A percentile compares a stretch with the other conserved stretches of the same genome.
phyloP scores from a whole-genome alignment of 2,329 filamentous ascomycete species.

The Diplodia corticola region DNA sequence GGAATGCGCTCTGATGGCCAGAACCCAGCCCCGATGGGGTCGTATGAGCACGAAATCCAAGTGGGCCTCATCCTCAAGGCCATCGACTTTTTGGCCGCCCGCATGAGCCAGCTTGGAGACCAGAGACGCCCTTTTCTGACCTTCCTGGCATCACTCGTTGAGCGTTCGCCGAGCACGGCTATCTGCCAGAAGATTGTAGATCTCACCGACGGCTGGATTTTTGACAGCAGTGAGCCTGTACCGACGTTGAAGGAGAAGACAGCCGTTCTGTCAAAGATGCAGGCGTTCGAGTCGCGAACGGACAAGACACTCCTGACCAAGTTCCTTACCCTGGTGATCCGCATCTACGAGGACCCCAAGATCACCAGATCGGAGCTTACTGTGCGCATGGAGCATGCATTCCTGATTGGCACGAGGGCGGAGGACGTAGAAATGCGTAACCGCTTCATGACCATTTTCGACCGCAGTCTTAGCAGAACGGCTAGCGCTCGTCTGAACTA shows the following conservation, averaged over 20 bases:
- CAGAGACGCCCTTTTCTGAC: conserved; percentile 91
- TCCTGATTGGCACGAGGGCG: conserved; percentile 90
- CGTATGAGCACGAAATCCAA: conserved; percentile 83
- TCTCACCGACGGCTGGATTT: conserved; percentile 96
- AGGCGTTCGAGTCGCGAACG: conserved; percentile 83
- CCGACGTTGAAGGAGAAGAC: conserved; percentile 99
- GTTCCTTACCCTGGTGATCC: conserved; percentile 93
- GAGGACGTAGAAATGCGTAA: conserved; percentile 96
- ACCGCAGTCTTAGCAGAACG: conserved; percentile 89
- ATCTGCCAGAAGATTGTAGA: conserved; percentile 90
- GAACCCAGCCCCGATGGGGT: conserved; percentile 60
- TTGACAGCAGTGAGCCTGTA: conserved; percentile 91
- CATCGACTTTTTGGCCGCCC: conserved; percentile 85
- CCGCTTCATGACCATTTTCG: conserved; percentile 94
- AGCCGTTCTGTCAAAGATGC: conserved; percentile 98
- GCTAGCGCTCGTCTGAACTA: conserved; percentile 87
- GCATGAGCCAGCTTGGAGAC: conserved; percentile 91
- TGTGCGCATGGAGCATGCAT: conserved; percentile 95
- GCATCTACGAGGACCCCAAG: conserved; percentile 97
- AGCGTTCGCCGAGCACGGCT: conserved; percentile 84
- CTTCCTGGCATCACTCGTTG: conserved; percentile 89
- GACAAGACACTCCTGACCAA: conserved; percentile 86
- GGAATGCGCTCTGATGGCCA: conserved; percentile 56
- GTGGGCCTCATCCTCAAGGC: conserved; percentile 91
- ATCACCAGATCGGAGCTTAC: conserved; percentile 94